A percentile compares a stretch with the other conserved stretches of the same genome.
phyloP scores from a whole-genome alignment of 2,329 filamentous ascomycete genomes.

The Gnomoniopsis sp. region DNA sequence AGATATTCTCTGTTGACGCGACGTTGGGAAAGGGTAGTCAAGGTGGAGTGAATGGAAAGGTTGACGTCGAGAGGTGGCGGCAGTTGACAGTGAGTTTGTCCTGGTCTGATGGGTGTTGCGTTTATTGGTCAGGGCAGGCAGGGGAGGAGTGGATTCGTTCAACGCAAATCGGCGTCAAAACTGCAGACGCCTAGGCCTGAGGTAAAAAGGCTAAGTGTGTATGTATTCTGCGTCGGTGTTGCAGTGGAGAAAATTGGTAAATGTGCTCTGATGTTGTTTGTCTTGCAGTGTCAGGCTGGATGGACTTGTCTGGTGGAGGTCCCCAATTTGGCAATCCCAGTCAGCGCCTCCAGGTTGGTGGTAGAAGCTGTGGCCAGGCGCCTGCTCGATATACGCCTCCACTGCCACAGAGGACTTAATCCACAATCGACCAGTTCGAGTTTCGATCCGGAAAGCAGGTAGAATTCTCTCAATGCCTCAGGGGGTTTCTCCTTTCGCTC shows the following conservation, averaged over 20 bases:
- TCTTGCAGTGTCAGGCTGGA: neutral
- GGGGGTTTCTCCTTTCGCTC: too few relatives aligned
- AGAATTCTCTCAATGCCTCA: too few relatives aligned
- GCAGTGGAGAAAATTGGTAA: neutral
- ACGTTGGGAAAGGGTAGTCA: neutral
- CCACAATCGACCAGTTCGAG: too few relatives aligned
- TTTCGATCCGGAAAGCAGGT: too few relatives aligned
- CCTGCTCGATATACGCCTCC: too few relatives aligned
- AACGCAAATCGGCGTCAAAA: neutral
- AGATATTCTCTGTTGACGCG: neutral
- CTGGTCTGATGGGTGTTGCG: neutral
- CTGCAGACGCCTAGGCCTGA: neutral
- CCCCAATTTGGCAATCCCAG: neutral
- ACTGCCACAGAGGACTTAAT: too few relatives aligned
- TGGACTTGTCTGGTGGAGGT: constrained; percentile 5
- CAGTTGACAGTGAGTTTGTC: neutral
- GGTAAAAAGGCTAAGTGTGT: neutral
- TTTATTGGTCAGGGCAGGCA: neutral
- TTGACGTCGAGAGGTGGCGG: neutral
- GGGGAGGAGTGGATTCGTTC: neutral
- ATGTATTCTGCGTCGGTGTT: neutral
- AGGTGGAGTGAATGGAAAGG: neutral
- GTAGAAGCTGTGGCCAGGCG: neutral
- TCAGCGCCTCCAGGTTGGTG: neutral
- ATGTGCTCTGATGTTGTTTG: neutral